Evolutionary conservation across 306 rosid genomes (phyloP).

Genomic region (Morella rubra): DNA sequence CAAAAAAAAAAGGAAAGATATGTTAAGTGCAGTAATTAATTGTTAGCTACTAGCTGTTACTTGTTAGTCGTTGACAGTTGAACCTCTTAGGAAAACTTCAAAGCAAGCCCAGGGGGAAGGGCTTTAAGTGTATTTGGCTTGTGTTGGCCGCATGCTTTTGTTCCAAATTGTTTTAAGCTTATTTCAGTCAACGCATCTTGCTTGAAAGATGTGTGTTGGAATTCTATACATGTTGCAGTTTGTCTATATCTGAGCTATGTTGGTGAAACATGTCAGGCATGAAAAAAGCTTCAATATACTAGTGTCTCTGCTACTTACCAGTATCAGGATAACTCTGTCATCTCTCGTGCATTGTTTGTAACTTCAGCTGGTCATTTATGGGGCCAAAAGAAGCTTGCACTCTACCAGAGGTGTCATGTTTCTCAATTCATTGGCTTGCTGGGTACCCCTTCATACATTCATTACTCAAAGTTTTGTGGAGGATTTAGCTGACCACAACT

Average conservation of each 20-base stretch:
- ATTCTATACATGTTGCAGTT: too few species aligned
- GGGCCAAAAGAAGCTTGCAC: background rate
- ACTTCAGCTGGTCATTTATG: background rate
- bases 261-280: too few species aligned
- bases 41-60: background rate
- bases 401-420: background rate
- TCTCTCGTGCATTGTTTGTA: background rate
- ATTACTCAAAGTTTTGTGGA: background rate
- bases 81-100: constrained; percentile 23
- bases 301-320: too few species aligned
- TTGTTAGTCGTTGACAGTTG: constrained; percentile 22
- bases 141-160: constrained; percentile 25
- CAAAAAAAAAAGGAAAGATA: too few species aligned
- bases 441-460: background rate
- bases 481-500: background rate
- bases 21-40: background rate
- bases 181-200: background rate
- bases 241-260: too few species aligned
- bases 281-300: too few species aligned
- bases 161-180: background rate
- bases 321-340: background rate
- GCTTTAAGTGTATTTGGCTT: constrained; percentile 21
- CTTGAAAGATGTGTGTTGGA: background rate
- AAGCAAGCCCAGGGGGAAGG: constrained; percentile 16
- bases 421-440: background rate